Evolutionary conservation across 371 early-diverging fungal species (phyloP), one percentile per base, ranked within the genome.

Genomic region (Lichtheimia hyalospora): DNA sequence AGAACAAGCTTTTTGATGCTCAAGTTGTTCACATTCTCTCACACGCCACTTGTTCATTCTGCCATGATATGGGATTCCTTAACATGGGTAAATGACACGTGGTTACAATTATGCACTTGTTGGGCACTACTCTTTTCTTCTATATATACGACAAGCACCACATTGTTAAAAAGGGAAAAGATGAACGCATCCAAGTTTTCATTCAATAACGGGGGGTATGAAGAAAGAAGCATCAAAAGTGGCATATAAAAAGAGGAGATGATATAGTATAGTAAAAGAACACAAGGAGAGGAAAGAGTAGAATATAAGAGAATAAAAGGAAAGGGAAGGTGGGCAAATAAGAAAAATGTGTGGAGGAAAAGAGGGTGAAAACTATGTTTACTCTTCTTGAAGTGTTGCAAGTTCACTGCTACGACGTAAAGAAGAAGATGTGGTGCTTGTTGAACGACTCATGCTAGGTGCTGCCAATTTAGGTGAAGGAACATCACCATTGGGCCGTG

Each of bases 341-440:
- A 40, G 15, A 54, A 39, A 27, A 15, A 61, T 51, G 18, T 24
- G 25, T 15, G 39, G 20, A 51, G 21, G 42, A 46, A 15, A 57
- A 15, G 48, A 39, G 20, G 12, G 15, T 21, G 16, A 14, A 44
- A 16, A 25, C 25, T 25, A 20, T 15, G n/a, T 20, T 58, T 68
- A 69, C 58, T 76, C 76, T 69, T 77, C 78, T 60, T 68, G 62
- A 23, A 77, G 67, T 6, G 75, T 77, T n/a, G 70, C 74, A 18
- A 77, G 41, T 51, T 77, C 78, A 55, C 70, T 72, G 56, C 78
- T 77, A 20, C 69, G 67, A 39, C 75, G 72, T 39, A 74, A 54
- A 21, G 77, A 74, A 10, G 66, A 61, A 13, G 62, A 49, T 8
- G 65, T 65, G 23, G 69, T 65, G 28, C 69, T 69, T 2, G 62